Evolutionary conservation across 768 basidiomycete species (phyloP).

Genomic region (Phylloporus sp.): DNA sequence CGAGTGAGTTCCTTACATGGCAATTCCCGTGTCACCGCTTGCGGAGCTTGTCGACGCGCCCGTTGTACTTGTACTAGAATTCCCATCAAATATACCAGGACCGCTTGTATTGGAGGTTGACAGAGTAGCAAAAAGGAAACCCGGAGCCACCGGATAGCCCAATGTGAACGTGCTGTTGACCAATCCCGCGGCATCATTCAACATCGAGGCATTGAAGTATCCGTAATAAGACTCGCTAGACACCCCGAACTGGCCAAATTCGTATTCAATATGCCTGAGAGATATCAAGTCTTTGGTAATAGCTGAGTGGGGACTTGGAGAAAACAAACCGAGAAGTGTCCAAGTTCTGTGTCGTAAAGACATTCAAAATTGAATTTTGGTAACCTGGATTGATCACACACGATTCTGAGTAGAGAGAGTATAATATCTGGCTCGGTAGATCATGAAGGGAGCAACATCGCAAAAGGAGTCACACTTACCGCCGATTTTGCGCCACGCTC

Average conservation of each 20-base stretch:
- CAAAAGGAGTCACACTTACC: slow-evolving; percentile 38
- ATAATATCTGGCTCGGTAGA: slow-evolving; percentile 55
- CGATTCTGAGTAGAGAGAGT: slow-evolving; percentile 65
- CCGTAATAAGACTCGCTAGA: slow-evolving; percentile 49
- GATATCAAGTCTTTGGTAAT: not conserved
- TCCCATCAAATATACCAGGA: not conserved
- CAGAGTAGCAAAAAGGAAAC: slow-evolving; percentile 71
- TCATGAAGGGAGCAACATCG: not conserved
- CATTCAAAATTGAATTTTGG: slow-evolving; percentile 63
- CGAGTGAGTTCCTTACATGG: slow-evolving; percentile 56
- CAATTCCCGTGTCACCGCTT: slow-evolving; percentile 52
- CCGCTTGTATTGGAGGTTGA: slow-evolving; percentile 60
- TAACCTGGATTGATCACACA: slow-evolving; percentile 78
- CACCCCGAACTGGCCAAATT: slow-evolving; percentile 57
- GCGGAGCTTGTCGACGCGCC: slow-evolving; percentile 10
- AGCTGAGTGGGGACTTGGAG: not conserved
- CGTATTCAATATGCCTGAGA: slow-evolving; percentile 49
- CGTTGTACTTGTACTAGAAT: slow-evolving; percentile 16
- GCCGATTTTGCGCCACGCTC: slow-evolving; percentile 79
- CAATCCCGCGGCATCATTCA: slow-evolving; percentile 49
- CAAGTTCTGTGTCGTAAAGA: slow-evolving; percentile 69
- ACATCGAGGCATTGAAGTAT: slow-evolving; percentile 55
- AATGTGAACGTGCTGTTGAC: slow-evolving; percentile 43
- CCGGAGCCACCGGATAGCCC: slow-evolving; percentile 44
- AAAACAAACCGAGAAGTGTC: slow-evolving; percentile 51